Percentiles rank a stretch among this genome's conserved stretches.
These are phyloP conservation scores for Coniferiporia sulphurascens DNA, from an alignment of 1,284 basidiomycete species.

Conservation along the genomic window DNA sequence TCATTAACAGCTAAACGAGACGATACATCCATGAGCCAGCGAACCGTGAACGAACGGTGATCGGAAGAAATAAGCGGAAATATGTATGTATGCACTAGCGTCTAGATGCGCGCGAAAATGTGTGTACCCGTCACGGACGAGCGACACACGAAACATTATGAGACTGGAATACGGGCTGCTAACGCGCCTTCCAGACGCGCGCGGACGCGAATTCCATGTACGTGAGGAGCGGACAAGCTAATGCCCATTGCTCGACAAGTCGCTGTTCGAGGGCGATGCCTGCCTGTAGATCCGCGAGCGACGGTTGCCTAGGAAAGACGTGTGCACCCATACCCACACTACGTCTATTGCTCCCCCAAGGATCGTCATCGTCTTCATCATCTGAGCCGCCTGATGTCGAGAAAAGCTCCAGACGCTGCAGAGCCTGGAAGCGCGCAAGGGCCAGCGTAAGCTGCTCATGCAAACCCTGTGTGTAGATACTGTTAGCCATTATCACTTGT, in stretches of 20 bases:
- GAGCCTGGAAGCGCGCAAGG: conserved; percentile 4
- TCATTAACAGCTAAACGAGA: not conserved
- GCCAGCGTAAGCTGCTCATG: conserved; percentile 11
- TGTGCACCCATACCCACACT: not conserved
- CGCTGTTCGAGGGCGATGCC: conserved; percentile 10
- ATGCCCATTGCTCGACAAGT: conserved; percentile 13
- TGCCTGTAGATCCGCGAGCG: conserved; percentile 3
- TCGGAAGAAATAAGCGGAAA: not conserved
- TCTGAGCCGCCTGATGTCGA: not conserved
- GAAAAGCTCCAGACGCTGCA: conserved; percentile 12
- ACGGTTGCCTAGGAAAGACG: not conserved
- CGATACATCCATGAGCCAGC: not conserved
- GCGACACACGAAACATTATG: not conserved
- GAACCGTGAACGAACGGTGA: not conserved
- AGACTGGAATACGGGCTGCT: not conserved
- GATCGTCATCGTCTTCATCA: not conserved
- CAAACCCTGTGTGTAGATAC: conserved; percentile 5
- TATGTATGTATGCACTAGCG: not conserved
- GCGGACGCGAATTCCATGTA: conserved; percentile 14
- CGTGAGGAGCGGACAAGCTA: conserved; percentile 6
- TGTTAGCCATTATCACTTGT: not conserved
- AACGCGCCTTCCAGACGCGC: conserved; percentile 16
- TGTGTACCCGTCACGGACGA: not conserved
- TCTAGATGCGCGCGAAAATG: not conserved
- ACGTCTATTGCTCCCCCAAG: not conserved